Evolutionary conservation across 805 yeast species (phyloP), one percentile per base, ranked within the genome.

Genomic region (Saccharomycopsis sp.): DNA sequence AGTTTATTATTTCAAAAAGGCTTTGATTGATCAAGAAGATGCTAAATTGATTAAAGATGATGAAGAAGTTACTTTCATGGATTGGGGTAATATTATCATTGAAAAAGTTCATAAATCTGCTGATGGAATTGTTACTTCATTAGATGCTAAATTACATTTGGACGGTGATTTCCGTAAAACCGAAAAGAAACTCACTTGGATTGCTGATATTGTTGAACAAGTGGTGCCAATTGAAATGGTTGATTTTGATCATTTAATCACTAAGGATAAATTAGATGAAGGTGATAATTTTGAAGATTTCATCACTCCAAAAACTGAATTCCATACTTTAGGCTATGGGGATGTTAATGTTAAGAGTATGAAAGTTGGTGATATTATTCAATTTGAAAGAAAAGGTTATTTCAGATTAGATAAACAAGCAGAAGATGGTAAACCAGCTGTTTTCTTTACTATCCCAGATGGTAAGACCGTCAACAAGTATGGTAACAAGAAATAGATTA

Each of bases 81-180:
- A 89, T 64, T 89, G 97, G 97, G 97, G 96, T 71, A 89, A 89
- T 60, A 82, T 77, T 44, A 81, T 89, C 50, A 66, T 88, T 50
- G 73, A 80, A 50, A 74, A 75, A 59, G 72, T 88, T 56, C 64
- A 63, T 58, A 78, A 73, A 59, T 77, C 75, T 48, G 81, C 72
- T 44, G 72, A 62, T 35, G 60, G 59, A 33, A 49, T 66, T 29
- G 81, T 81, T 41, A 68, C 67, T 36, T 66, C 79, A 3, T 66
- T 89, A 47, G 80, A 74, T 40, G 95, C 86, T 42, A 79, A 76
- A 52, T 69, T 89, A 53, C 81, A 89, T 61, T 72, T 89, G 56
- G 96, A 84, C 51, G 97, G 97, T 64, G 97, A 89, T 61, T 89
- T 88, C 85, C 81, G 83, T 65, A 89, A 87, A 68, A 89, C 97